Base-by-base conservation (phyloP, 345 rosid genomes). In the Cardamine chenopodiifolia region DNA sequence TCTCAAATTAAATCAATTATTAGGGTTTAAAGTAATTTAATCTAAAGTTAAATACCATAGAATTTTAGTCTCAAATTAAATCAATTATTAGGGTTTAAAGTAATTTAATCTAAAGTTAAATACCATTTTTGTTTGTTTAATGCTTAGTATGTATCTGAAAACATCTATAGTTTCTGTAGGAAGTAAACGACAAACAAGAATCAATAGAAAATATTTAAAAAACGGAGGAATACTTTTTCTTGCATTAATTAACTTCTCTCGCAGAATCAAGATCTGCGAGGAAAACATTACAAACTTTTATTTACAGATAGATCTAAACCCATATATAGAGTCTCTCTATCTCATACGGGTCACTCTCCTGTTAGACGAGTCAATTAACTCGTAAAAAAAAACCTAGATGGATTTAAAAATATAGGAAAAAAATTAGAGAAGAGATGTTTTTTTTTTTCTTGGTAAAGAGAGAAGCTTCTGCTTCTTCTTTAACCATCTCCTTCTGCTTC, bases 221-320 rank as follows among this genome's bases (percentile, higher is more conserved):
- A 39, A 49, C 40, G 44, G 28, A 49, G 53, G 31, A 71, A 49
- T 39, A 58, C 9, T 49, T 57, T 47, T n/a, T 29, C 61, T 65
- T 61, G 81, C 37, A 67, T 78, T 78, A 22, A 71, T 68, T 29
- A 71, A 83, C 81, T 81, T 86, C 96, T 83, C 93, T 85, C 87
- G 71, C 87, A 79, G 82, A 78, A 60, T 53, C 23, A 64, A 73
- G 68, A 80, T 74, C 84, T 69, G 83, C 61, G 88, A 89, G 96
- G 91, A 86, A 85, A 86, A 85, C 83, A 56, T 76, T 76, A 78
- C 74, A 75, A 76, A 72, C 55, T 70, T 80, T 17, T 68, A 18
- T 44, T 40, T 82, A 86, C 89, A 83, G 53, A 73, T 81, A 83
- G 53, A 73, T 81, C 80, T 67, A 77, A 78, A 77, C 86, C 85